Base-by-base conservation (phyloP, 192 early-diverging fungal species). In the Obelidium mucronatum region DNA sequence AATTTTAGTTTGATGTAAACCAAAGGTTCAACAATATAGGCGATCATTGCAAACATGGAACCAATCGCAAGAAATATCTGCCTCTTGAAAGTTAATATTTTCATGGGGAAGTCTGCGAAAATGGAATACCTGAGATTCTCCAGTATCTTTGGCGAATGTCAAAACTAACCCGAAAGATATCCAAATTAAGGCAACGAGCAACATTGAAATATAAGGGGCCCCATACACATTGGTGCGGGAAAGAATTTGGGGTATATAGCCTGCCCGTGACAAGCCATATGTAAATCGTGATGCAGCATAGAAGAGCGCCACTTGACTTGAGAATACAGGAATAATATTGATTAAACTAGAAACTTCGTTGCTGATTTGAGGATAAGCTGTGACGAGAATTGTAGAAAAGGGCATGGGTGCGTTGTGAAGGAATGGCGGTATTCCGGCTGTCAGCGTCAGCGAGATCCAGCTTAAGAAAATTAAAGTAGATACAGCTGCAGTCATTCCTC, bases 251-350 rank as follows among this genome's bases (percentile, higher is more conserved):
- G 71, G 71, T 34, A 73, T 33, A 33, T 73, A 73, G 40, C 71
- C 71, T 8, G 39, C 15, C 17, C 71, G 71, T n/a, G 54, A 40
- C 2, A 73, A 55, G 0, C 71, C 71, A 51, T 73, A 73, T 39
- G 53, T n/a, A 30, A 37, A 59, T 6, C 71, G 56, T 17, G 55
- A 31, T 11, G 55, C 17, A 30, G 71, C 71, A 60, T 73, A 73
- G 19, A 60, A 73, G 0, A 60, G 63, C 17, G 71, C 55, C 19
- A 73, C 28, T 17, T 73, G 71, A 35, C 54, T 60, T 73, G 71
- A 37, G 34, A 73, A 60, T 8, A 73, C 26, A 1, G 54, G 56
- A 33, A 55, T 53, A n/a, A 73, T 62, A 30, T 5, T 44, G 30
- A 73, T 48, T 5, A 67, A 15, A 22, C 40, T 26, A 39, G 51